A percentile compares a stretch with the other conserved stretches of the same genome.
phyloP scores from a whole-genome alignment of 106 monocot genomes.

The Chionographis japonica region DNA sequence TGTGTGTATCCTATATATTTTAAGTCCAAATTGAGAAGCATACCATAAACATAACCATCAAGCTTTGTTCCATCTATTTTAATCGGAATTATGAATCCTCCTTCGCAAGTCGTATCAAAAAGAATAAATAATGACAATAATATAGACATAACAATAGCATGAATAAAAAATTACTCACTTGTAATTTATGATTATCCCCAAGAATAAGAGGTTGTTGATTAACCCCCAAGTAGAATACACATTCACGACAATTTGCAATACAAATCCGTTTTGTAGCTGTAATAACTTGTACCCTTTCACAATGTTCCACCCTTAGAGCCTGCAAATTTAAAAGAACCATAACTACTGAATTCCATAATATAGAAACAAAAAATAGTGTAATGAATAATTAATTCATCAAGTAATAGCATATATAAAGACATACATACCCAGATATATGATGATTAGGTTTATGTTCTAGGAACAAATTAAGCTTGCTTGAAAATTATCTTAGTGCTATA shows the following conservation, averaged over 20 bases:
- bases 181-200: slow-evolving; percentile 93
- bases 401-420: no score
- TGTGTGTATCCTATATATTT: no score
- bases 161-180: slow-evolving; percentile 37
- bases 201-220: slow-evolving; percentile 82
- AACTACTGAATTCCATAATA: not conserved
- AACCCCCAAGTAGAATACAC: slow-evolving; percentile 80
- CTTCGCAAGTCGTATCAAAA: not conserved
- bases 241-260: slow-evolving; percentile 92
- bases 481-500: no score
- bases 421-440: no score
- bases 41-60: no score
- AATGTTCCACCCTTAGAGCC: slow-evolving; percentile 90
- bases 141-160: not conserved
- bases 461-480: no score
- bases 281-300: slow-evolving; percentile 93
- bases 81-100: no score
- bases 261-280: slow-evolving; percentile 74
- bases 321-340: slow-evolving; percentile 18
- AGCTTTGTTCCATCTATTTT: no score
- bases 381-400: no score
- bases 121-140: not conserved
- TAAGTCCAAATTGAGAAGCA: no score
- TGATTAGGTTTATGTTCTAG: no score
- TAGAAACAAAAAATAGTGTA: not conserved